Percentiles rank a stretch among this genome's conserved stretches.
These are phyloP conservation scores for Hirsutella rhossiliensis DNA, from an alignment of 2,329 filamentous ascomycete genomes.

Conservation along the genomic window DNA sequence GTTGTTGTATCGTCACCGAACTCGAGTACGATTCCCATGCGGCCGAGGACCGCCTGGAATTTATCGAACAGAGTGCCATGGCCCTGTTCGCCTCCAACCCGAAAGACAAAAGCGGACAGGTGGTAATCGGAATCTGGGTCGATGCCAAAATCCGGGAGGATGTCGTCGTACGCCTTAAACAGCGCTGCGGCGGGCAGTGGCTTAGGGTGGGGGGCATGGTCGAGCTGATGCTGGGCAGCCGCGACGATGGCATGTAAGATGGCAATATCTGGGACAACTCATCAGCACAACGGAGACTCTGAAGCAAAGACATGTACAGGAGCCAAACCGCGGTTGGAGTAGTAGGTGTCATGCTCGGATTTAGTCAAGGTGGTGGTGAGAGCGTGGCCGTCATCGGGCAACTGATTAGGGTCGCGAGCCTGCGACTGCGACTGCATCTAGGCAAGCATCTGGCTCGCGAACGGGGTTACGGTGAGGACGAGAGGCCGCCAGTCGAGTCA, in stretches of 20 bases:
- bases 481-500: too few species aligned
- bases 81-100: conserved; percentile 56
- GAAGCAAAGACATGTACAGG: not conserved
- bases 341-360: conserved; percentile 27
- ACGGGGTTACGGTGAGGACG: not conserved
- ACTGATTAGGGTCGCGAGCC: conserved; percentile 3
- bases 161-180: conserved; percentile 67
- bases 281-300: not conserved
- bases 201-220: conserved; percentile 44
- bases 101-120: conserved; percentile 68
- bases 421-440: conserved; percentile 13
- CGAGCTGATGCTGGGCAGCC: conserved; percentile 53
- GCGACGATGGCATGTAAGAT: conserved; percentile 67
- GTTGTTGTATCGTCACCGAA: conserved; percentile 28
- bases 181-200: conserved; percentile 63
- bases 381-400: not conserved
- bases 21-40: conserved; percentile 62
- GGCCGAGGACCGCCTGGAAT: conserved; percentile 54
- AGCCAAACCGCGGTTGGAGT: conserved; percentile 47
- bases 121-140: conserved; percentile 63
- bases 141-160: conserved; percentile 59
- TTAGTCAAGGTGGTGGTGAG: conserved; percentile 2
- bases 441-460: conserved; percentile 10
- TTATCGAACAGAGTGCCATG: conserved; percentile 50
- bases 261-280: conserved; percentile 50